A percentile compares a stretch with the other conserved stretches of the same genome.
phyloP scores from a whole-genome alignment of 768 basidiomycete genomes.

The Termitomyces sp. region DNA sequence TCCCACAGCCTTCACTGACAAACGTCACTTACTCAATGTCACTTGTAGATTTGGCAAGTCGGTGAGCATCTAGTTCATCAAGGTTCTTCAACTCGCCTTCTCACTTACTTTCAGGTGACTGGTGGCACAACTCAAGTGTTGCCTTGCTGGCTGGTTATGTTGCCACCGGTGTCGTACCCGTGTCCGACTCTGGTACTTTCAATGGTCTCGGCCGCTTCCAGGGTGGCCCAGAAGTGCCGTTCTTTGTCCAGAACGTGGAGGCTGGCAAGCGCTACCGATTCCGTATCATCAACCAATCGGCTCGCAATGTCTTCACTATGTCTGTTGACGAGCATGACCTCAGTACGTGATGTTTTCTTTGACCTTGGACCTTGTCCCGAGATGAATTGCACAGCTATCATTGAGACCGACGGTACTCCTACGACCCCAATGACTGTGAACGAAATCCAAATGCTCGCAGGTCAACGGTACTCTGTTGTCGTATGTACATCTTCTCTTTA shows the following conservation, averaged over 20 bases:
- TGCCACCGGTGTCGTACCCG: conserved; percentile 22
- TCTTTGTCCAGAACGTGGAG: conserved; percentile 26
- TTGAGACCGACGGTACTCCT: conserved; percentile 30
- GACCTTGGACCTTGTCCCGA: not conserved
- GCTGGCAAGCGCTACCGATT: conserved; percentile 45
- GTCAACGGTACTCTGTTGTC: conserved; percentile 38
- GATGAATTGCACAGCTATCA: conserved; percentile 17
- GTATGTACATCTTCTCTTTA: conserved; percentile 17
- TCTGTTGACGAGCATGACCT: conserved; percentile 30
- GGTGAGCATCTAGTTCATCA: conserved; percentile 5
- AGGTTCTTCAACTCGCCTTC: not conserved
- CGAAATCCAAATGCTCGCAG: conserved; percentile 32
- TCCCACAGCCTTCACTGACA: not conserved
- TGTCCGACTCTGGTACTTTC: conserved; percentile 36
- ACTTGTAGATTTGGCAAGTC: conserved; percentile 18
- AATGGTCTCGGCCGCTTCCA: conserved; percentile 41
- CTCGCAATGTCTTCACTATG: conserved; percentile 36
- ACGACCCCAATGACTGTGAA: conserved; percentile 24
- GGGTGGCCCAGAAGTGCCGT: conserved; percentile 32
- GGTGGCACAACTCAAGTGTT: conserved; percentile 31
- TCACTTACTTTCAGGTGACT: conserved; percentile 26
- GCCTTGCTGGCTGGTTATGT: conserved; percentile 24
- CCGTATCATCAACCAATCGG: conserved; percentile 46
- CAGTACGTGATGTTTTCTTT: conserved; percentile 8
- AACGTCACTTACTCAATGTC: not conserved